Conservation (phyloP, 441 rosid genomes). For the Gossypium schwendimanii region DNA sequence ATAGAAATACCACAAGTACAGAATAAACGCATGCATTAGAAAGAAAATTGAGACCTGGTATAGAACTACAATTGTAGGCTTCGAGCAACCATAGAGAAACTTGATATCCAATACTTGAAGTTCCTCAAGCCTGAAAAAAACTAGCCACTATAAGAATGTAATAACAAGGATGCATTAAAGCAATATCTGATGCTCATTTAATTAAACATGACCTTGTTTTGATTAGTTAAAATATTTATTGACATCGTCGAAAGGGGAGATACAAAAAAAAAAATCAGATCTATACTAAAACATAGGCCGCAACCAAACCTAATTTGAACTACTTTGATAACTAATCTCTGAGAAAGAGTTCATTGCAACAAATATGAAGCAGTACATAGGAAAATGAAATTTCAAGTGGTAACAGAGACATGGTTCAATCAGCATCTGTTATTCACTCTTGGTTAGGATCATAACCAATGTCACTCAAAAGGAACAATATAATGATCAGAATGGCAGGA, state of each 20-base stretch:
- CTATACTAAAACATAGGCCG: neutral
- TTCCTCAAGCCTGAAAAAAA: conserved; percentile 80
- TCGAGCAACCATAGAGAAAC: conserved; percentile 80
- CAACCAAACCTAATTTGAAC: neutral
- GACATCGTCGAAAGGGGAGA: neutral
- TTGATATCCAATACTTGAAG: conserved; percentile 94
- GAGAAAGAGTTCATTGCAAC: neutral
- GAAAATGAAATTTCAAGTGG: neutral
- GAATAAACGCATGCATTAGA: neutral
- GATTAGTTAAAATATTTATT: neutral
- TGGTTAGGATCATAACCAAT: conserved; percentile 1
- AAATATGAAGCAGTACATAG: neutral
- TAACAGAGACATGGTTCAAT: neutral
- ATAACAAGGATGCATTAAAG: neutral
- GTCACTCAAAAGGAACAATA: neutral
- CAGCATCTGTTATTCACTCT: neutral
- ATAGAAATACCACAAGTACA: neutral
- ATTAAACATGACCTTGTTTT: neutral
- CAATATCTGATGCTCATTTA: neutral
- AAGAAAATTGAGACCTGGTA: conserved; percentile 44
- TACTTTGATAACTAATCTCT: neutral
- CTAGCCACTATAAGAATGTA: neutral
- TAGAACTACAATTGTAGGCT: conserved; percentile 90
- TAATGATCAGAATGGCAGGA: neutral
- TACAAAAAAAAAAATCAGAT: neutral